Base-by-base conservation (phyloP, 2,329 filamentous ascomycete species). In the Huntiella omanensis region DNA sequence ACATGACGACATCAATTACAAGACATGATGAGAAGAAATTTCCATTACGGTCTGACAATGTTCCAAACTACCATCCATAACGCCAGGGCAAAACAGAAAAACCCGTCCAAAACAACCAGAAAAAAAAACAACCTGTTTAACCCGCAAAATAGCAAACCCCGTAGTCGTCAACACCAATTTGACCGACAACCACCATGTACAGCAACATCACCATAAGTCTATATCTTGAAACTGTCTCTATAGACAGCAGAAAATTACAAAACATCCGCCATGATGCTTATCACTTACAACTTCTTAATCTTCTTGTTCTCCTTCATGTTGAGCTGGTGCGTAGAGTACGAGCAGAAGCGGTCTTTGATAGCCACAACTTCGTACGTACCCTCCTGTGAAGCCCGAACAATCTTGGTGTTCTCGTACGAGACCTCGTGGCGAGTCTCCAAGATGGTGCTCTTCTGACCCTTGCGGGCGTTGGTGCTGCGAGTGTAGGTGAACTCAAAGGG, bases 401-500 rank as follows among this genome's bases (percentile, higher is more conserved):
- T 75, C 70, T 93, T 87, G 56, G 67, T 78, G 59, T 84, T 73
- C 56, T 92, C 84, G 52, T 87, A 75, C 42, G 82, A 88, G 13
- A 82, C 70, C 55, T 95, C 87, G 53, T 91, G 86, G 54, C 83
- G 76, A 53, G 92, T 95, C 64, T 98, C 92, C 13, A 98, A 69
- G 33, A 98, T 74, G 55, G 78, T 71, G 34, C 80, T 76, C 57
- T 77, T 82, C 60, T 85, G 83, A 1, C 81, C 80, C 64, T 79
- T 85, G 49, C 73, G 80, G 46, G 77, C 78, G 58, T 94, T 94
- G 39, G 84, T 84, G 61, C 81, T 91, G 51, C 91, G 73, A 15
- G 86, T 96, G 60, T 93, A 96, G 48, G 88, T 95, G 59, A 96
- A 98, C 62, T 96, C 91, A 57, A 98, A 98, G 1, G 91, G 91